Evolutionary conservation across 169 alveolate species (phyloP), one percentile per base, ranked within the genome.

Genomic region (Plasmodium knowlesi): DNA sequence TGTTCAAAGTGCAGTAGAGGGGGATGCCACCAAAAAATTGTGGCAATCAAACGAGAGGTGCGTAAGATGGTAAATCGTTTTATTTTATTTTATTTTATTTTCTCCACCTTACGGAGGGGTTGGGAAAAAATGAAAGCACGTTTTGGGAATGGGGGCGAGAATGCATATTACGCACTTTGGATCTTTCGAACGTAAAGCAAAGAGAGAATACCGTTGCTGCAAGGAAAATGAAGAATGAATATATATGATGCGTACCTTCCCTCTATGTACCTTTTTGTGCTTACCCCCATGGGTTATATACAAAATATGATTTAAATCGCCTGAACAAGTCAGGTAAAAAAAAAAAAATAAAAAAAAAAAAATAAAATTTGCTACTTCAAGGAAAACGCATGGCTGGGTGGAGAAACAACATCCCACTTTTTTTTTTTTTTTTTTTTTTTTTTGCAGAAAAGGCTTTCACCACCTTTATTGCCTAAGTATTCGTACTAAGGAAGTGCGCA

Each of bases 1-100:
- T 84, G 84, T 71, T 84, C 92, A 84, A 84, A 84, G 92, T 72
- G 92, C 92, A 84, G 92, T 84, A n/a, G 61, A 84, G 22, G 41
- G 54, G 54, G 54, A 43, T 43, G 54, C 54, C 54, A 10, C 54
- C n/a, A 43, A 43, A 43, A 43, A 43, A 43, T 43, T 43, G 53
- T 41, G 14, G 16, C 14, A 41, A 41, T 9, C 12, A 41, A 41
- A 41, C 53, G 53, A 41, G 53, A 41, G 53, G 53, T 41, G 53
- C 53, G 53, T 14, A 41, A 41, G 9, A 41, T 8, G 5, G 53
- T 41, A 41, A 41, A 41, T 12, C 53, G 53, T 8, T 41, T 41
- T 41, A 8, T 43, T 43, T 43, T 43, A 10, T 43, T 5, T 41
- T 8, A n/a, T n/a, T n/a, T n/a, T n/a, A n/a, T n/a, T 41, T 8